A percentile compares a stretch with the other conserved stretches of the same genome.
Evolutionary conservation across 192 early-diverging fungal species (phyloP).

Genomic region (Spizellomyces sp.): DNA sequence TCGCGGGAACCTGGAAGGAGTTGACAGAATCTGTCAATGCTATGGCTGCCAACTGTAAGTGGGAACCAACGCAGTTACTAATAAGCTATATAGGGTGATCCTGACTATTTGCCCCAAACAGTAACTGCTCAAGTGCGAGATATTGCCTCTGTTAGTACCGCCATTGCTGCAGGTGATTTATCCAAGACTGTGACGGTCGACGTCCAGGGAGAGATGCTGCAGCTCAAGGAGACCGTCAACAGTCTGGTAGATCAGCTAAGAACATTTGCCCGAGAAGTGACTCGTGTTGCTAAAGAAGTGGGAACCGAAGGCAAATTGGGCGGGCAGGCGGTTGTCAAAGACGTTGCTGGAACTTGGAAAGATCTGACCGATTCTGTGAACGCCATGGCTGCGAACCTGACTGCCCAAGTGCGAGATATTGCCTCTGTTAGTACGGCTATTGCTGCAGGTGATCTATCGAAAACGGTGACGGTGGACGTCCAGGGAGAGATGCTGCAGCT

Average conservation of each 20-base stretch:
- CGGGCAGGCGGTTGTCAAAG: constrained; percentile 67
- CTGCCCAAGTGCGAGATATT: constrained; percentile 70
- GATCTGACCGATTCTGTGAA: constrained; percentile 72
- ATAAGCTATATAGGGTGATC: no score
- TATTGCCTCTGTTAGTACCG: constrained; percentile 59
- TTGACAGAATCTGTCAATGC: constrained; percentile 63
- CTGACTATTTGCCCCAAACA: neutral
- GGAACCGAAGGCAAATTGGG: constrained; percentile 64
- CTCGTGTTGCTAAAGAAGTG: constrained; percentile 64
- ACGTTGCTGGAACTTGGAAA: constrained; percentile 76
- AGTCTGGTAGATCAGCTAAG: constrained; percentile 63
- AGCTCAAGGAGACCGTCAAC: constrained; percentile 69
- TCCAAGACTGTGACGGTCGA: constrained; percentile 56
- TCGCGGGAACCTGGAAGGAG: constrained; percentile 54
- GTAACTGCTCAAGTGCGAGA: constrained; percentile 66
- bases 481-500: constrained; percentile 69
- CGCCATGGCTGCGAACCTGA: constrained; percentile 68
- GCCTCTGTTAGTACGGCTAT: constrained; percentile 66
- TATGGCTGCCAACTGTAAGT: constrained; percentile 59
- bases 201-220: constrained; percentile 61
- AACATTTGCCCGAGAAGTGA: constrained; percentile 65
- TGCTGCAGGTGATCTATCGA: constrained; percentile 63
- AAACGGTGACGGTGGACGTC: constrained; percentile 61
- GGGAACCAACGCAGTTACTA: neutral
- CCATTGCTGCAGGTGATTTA: constrained; percentile 60